Conservation (phyloP, 192 early-diverging fungal species). For the Rhizoclosmatium sp. region DNA sequence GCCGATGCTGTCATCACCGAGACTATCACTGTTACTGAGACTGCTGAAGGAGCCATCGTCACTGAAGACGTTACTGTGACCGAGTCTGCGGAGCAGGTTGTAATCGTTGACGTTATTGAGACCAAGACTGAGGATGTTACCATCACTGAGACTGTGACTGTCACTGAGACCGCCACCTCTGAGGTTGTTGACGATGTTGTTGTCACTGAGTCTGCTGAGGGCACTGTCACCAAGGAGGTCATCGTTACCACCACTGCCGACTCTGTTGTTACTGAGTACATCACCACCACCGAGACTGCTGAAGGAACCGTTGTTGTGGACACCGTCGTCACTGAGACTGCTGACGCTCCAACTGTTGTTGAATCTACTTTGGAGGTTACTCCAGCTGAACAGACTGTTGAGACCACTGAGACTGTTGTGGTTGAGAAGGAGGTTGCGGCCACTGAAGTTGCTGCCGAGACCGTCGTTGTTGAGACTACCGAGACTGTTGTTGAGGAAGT, state of each 20-base stretch:
- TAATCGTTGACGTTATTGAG: not conserved
- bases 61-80: not conserved
- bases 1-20: no score
- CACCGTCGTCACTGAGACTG: not conserved
- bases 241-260: not conserved
- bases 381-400: not conserved
- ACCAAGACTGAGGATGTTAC: constrained; percentile 1
- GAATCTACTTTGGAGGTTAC: not conserved
- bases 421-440: no score
- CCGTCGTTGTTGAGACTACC: not conserved
- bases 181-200: not conserved
- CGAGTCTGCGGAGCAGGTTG: not conserved
- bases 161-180: not conserved
- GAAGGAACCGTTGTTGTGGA: not conserved
- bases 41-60: not conserved
- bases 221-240: not conserved
- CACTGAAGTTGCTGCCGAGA: no score
- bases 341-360: not conserved
- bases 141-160: not conserved
- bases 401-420: not conserved
- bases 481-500: not conserved
- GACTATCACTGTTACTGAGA: no score
- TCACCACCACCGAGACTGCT: not conserved
- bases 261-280: not conserved
- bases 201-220: not conserved